Evolutionary conservation across 2,329 filamentous ascomycete species (phyloP).

Genomic region (Penicillium sp.): DNA sequence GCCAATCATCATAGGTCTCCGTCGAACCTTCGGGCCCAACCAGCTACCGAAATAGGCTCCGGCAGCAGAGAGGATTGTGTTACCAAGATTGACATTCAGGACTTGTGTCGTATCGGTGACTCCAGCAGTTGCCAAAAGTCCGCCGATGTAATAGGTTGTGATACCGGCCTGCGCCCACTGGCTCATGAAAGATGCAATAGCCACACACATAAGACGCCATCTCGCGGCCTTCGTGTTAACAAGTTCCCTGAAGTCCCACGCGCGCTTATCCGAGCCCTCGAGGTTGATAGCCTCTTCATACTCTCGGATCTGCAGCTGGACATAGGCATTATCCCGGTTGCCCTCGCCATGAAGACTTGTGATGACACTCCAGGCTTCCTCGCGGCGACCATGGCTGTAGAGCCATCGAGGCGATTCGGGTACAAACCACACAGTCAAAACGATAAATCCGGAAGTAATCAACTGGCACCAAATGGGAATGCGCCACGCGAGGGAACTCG

Average conservation of each 20-base stretch:
- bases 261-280: constrained; percentile 52
- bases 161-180: constrained; percentile 41
- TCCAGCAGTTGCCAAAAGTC: constrained; percentile 54
- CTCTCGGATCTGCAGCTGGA: constrained; percentile 34
- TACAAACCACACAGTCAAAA: constrained; percentile 49
- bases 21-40: constrained; percentile 58
- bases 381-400: constrained; percentile 57
- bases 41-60: constrained; percentile 48
- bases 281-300: constrained; percentile 33
- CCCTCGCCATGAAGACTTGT: constrained; percentile 58
- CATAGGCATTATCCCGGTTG: constrained; percentile 31
- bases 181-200: constrained; percentile 54
- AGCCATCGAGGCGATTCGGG: constrained; percentile 64
- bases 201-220: constrained; percentile 51
- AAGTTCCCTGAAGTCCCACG: constrained; percentile 44
- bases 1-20: constrained; percentile 52
- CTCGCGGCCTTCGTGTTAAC: constrained; percentile 35
- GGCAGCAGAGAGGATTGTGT: constrained; percentile 55
- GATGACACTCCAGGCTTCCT: constrained; percentile 57
- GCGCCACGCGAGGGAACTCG: constrained; percentile 55
- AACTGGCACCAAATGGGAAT: constrained; percentile 58
- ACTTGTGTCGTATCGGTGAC: constrained; percentile 49
- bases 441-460: constrained; percentile 48
- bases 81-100: constrained; percentile 56
- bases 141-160: constrained; percentile 57